Percentiles rank a stretch among this genome's conserved stretches.
Conservation (phyloP, 106 monocot species). For the Allium fistulosum region DNA sequence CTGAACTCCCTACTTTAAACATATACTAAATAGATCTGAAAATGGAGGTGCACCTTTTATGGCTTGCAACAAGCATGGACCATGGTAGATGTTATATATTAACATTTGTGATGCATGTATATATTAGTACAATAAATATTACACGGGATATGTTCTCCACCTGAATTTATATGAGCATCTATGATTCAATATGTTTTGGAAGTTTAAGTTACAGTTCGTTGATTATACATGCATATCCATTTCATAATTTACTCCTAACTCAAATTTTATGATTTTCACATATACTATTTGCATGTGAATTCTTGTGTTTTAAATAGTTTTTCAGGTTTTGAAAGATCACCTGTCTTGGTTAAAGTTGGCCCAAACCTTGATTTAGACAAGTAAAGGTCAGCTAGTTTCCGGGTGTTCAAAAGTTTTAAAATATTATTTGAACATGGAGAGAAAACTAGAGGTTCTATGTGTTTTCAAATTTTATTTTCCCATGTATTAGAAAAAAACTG, state of each 20-base stretch:
- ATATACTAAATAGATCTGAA: too few species aligned
- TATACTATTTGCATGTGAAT: background rate
- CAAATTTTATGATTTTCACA: background rate
- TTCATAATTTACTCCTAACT: background rate
- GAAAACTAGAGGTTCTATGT: background rate
- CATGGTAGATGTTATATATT: background rate
- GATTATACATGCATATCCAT: background rate
- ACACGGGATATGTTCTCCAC: background rate
- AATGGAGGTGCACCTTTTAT: too few species aligned
- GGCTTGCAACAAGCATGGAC: too few species aligned
- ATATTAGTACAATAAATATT: background rate
- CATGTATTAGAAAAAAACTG: background rate
- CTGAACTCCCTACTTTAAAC: too few species aligned
- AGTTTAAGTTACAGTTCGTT: background rate
- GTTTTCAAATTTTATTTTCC: background rate
- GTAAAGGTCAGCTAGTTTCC: constrained; percentile 26
- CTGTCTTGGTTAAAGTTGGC: constrained; percentile 30
- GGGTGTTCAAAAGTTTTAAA: constrained; percentile 2
- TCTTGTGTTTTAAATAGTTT: constrained; percentile 5
- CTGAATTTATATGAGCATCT: background rate
- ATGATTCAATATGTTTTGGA: background rate
- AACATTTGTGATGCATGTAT: background rate
- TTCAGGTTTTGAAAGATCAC: constrained; percentile 25
- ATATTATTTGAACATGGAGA: background rate
- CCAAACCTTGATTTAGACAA: constrained; percentile 28